Evolutionary conservation across 2,329 filamentous ascomycete genomes (phyloP), one percentile per base, ranked within the genome.

Genomic region (Ascochyta lentis): DNA sequence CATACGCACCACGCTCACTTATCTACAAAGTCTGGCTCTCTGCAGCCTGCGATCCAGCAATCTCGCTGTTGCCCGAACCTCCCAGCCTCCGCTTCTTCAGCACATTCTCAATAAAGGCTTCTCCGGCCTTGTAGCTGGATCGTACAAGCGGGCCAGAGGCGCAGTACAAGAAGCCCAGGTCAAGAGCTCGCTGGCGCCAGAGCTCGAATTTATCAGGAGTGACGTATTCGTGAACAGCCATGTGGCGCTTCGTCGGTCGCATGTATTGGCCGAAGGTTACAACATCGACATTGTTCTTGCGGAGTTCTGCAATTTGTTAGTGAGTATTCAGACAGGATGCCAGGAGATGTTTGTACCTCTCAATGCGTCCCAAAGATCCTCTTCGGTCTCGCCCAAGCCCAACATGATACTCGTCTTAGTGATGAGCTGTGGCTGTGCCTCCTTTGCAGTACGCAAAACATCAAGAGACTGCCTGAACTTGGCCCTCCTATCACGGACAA

Each of bases 241-340:
- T 94, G 76, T 99, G 95, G 40, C 94, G 86, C 83, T 98, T 99
- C 4, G 95, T 99, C 1, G 95, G 95, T 10, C 94, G 91, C 95
- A 99, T 99, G 81, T 99, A 99, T 81, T 99, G 95, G n/a, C 95
- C 95, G 66, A 99, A 99, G 0, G 95, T 99, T 54, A 99, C 92
- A 12, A 99, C 92, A 67, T 99, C 95, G 41, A 97, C 93, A 57
- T 90, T 81, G 54, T 87, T 84, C 63, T 88, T 88, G 54, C 95
- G 86, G 12, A 99, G 84, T 74, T 96, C 91, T 86, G 56, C 13
- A 50, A 0, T 48, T 26, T 5, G 41, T 51, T 49, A 67, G 63
- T 47, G 52, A 31, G 24, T 35, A 34, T 33, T 9, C 26, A 13
- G 19, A 15, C 1, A 38, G 4, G 15, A 29, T 7, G 1, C 27